phyloP scores from a whole-genome alignment of 2,329 filamentous ascomycete species.

The Talaromyces sp. region DNA sequence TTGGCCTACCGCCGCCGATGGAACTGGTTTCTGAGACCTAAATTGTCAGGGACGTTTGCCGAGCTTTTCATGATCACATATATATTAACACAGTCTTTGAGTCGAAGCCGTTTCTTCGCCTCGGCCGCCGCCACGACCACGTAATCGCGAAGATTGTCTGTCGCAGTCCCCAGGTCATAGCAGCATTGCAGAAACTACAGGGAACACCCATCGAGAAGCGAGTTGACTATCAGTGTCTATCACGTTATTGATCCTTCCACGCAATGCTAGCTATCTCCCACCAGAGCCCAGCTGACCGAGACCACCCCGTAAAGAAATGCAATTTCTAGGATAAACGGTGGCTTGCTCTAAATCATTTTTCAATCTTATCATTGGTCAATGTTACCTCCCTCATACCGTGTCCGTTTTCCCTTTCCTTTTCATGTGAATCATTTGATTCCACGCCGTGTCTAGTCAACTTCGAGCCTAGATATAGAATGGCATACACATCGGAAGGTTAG shows the following conservation, averaged over 20 bases:
- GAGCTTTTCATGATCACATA: not conserved
- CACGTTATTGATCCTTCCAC: not conserved
- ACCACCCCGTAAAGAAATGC: not conserved
- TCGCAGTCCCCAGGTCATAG: not conserved
- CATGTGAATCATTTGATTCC: not conserved
- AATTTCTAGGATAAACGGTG: not conserved
- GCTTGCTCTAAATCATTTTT: not conserved
- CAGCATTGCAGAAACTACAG: not conserved
- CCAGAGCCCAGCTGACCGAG: not conserved
- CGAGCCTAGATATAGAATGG: not conserved
- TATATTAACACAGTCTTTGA: not conserved
- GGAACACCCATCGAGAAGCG: not conserved
- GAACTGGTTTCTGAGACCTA: not conserved
- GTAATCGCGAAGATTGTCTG: not conserved
- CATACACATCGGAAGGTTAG: not conserved
- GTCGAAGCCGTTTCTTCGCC: not conserved
- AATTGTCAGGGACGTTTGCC: not conserved
- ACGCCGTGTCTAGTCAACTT: not conserved
- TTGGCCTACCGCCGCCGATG: not conserved
- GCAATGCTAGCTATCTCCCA: not conserved
- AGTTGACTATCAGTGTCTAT: not conserved
- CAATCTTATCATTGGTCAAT: not conserved
- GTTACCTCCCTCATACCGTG: not conserved
- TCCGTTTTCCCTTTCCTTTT: not conserved
- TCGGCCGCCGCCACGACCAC: not conserved